Base-by-base conservation (phyloP, 805 yeast genomes). In the Kazachstania taianensis region DNA sequence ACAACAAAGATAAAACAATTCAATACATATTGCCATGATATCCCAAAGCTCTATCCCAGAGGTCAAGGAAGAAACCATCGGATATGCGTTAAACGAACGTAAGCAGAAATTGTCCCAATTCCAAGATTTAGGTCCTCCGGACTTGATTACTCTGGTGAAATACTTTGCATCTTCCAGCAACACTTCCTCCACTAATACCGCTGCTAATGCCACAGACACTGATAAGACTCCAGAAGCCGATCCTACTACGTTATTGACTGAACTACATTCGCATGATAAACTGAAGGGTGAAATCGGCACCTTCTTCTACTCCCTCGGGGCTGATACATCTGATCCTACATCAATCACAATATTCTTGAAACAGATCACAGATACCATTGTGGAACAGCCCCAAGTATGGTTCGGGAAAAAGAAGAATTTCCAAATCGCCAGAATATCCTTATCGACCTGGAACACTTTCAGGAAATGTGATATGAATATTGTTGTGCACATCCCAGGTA, bases 341-440 rank as follows among this genome's bases (percentile, higher is more conserved):
- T 71, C 86, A 1, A 75, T 82, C 37, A 87, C 89, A 8, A 86
- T 86, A 1, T 75, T 76, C 39, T 60, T 81, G 38, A 81, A 80
- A 52, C 70, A 74, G 5, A 55, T 82, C 43, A 78, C 85, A 23
- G 81, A 72, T 37, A 63, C 77, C 25, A 75, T 82, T 20, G 57
- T 70, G 18, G 74, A 71, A 40, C 62, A 72, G 22, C 74, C 76
- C 5, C 94, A 82, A 54, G 62, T 72, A 30, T 82, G 94, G 94
- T 82, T 81, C 61, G 86, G 87, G 10, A 83, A 77, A 51, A 69
- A 67, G 43, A 81, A 73, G 49, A 68, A 69, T 41, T 81, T 75
- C 70, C 76, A 73, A 46, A 83, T 82, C 8, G 72, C 75, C n/a
- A 73, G 78, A 50, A 75, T 82, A 31, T 72, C 81, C 0, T 78